Conservation (phyloP, 305 asterid genomes). For the Fraxinus velutina region DNA sequence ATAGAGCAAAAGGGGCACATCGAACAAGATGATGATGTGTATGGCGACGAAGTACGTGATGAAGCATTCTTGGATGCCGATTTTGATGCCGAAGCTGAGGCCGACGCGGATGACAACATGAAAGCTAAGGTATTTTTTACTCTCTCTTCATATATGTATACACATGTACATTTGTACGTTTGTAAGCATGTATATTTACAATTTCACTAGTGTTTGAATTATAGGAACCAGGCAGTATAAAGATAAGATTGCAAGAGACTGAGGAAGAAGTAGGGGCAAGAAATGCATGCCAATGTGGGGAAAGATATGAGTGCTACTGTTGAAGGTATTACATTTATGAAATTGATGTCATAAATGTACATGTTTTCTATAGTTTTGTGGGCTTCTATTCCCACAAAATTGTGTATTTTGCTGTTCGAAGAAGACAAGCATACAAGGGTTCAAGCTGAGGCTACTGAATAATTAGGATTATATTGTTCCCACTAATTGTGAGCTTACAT, state of each 20-base stretch:
- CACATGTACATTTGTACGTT: background rate
- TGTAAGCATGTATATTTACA: background rate
- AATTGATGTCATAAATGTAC: background rate
- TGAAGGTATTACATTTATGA: constrained; percentile 41
- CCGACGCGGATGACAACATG: no score
- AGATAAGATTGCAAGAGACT: constrained; percentile 66
- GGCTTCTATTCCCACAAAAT: background rate
- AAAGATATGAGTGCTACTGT: constrained; percentile 54
- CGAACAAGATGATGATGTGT: no score
- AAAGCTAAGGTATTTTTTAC: no score
- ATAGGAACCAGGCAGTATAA: constrained; percentile 69
- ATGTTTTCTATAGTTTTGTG: background rate
- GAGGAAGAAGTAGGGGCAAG: constrained; percentile 81
- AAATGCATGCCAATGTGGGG: constrained; percentile 68
- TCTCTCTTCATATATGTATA: background rate
- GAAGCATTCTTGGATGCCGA: no score
- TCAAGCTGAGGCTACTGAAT: background rate
- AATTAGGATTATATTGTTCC: background rate
- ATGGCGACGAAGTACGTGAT: no score
- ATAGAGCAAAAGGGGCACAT: no score
- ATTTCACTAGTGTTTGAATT: constrained; percentile 8
- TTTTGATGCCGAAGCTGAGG: no score
- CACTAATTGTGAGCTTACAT: background rate
- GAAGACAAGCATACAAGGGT: background rate
- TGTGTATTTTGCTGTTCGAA: background rate